Conservation (phyloP, 345 rosid genomes). For the Sonneratia caseolaris region DNA sequence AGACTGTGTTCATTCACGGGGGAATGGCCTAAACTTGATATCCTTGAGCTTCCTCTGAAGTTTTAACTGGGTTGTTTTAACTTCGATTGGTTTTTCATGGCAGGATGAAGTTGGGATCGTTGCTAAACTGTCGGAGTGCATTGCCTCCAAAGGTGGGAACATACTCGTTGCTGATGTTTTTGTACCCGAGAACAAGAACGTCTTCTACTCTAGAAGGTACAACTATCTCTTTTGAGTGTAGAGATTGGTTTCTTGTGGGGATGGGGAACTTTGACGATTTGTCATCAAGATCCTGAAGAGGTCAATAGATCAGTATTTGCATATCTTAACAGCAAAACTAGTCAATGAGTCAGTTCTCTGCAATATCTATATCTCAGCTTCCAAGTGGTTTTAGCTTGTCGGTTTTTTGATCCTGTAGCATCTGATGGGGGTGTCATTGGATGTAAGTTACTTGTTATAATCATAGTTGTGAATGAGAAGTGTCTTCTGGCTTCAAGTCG, state of each 20-base stretch:
- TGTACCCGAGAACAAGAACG: conserved; percentile 65
- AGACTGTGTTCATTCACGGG: not conserved
- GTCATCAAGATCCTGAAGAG: not conserved
- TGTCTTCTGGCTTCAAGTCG: not conserved
- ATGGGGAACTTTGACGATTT: not conserved
- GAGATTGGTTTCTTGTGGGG: conserved; percentile 9
- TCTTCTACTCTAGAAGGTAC: conserved; percentile 84
- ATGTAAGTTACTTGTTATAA: not conserved
- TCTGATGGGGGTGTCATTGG: not conserved
- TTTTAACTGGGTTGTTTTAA: not conserved
- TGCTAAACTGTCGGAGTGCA: conserved; percentile 82
- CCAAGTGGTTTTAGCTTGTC: not conserved
- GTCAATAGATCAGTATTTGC: not conserved
- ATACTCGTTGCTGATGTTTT: conserved; percentile 86
- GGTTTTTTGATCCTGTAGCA: not conserved
- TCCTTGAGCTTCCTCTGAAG: not conserved
- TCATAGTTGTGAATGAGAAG: not conserved
- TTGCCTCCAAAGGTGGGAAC: conserved; percentile 85
- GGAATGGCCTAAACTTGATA: not conserved
- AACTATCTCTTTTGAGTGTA: not conserved
- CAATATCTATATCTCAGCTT: not conserved
- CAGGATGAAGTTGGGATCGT: conserved; percentile 88
- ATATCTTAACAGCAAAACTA: not conserved
- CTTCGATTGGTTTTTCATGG: not conserved
- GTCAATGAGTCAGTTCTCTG: not conserved